Base-by-base conservation (phyloP, 2,329 filamentous ascomycete species). In the Fusarium clavum region DNA sequence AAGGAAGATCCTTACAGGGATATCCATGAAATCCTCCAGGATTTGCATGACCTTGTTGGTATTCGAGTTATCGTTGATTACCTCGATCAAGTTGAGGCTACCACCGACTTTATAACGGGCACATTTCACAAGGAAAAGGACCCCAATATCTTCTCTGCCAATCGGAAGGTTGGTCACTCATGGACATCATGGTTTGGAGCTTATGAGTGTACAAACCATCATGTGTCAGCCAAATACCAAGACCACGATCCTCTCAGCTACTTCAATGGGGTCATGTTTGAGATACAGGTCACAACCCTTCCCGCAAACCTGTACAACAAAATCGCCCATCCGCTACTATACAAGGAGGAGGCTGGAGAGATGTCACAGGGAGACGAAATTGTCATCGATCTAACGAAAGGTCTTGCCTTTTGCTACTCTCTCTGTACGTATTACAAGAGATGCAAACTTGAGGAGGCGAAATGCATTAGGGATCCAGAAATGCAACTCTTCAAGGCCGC, bases 401-500 rank as follows among this genome's bases (percentile, higher is more conserved):
- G n/a, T 1, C 29, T 49, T 20, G 29, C 29, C 2, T 24, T 24
- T 2, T 34, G 29, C 4, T 49, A 49, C 22, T 49, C 46, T 3
- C 20, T 44, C 1, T 44, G 41, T 4, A 16, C 14, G 0, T 44
- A 44, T 1, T 44, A 34, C 9, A 34, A 34, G 32, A 34, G 16
- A 6, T 3, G 18, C 2, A 22, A 41, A 5, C 40, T 41, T 6
- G n/a, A 20, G 0, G 24, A 24, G 24, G 24, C 4, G 24, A 24
- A 24, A 6, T 24, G 24, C 6, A 24, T 24, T 24, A 6, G 24
- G 24, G 24, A 24, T 24, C 5, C 4, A 5, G 27, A 29, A 4
- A 12, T 34, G 2, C 8, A 34, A 0, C 32, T 34, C 2, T 3
- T 34, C 8, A 5, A 6, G 1, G 10, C 10, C 0, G 8, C 2